Conservation (phyloP, 306 rosid genomes). For the Quercus alba region DNA sequence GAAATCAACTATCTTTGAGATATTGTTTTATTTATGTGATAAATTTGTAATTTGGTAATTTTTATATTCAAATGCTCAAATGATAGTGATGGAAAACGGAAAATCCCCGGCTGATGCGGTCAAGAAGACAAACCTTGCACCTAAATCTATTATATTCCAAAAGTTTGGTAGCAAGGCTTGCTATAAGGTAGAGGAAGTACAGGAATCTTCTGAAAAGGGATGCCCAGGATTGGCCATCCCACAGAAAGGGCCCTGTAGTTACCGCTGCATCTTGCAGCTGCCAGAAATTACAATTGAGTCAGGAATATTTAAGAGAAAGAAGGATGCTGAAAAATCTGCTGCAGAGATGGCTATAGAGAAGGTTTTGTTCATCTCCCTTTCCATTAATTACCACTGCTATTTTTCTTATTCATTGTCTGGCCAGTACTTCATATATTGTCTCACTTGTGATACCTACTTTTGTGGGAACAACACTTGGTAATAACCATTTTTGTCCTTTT, state of each 20-base stretch:
- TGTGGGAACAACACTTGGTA: neutral
- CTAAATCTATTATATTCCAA: constrained; percentile 73
- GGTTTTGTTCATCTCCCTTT: constrained; percentile 40
- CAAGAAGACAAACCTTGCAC: constrained; percentile 42
- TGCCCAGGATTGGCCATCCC: constrained; percentile 72
- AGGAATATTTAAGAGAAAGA: constrained; percentile 71
- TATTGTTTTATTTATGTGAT: neutral
- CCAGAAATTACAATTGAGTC: constrained; percentile 70
- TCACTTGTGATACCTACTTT: neutral
- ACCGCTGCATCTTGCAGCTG: constrained; percentile 78
- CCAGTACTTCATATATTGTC: neutral
- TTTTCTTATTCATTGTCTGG: neutral
- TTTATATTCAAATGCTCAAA: constrained; percentile 20
- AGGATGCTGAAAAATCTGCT: constrained; percentile 95
- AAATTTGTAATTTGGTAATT: neutral
- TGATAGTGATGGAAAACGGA: constrained; percentile 50
- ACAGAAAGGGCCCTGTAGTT: constrained; percentile 59
- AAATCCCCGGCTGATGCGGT: constrained; percentile 17
- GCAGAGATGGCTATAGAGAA: constrained; percentile 80
- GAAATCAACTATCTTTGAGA: neutral
- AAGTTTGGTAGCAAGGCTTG: constrained; percentile 56
- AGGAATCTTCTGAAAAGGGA: constrained; percentile 49
- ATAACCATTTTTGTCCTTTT: neutral
- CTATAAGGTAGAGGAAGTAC: constrained; percentile 71
- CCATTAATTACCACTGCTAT: neutral